Evolutionary conservation across 2,329 filamentous ascomycete species (phyloP).

Genomic region (Zasmidium cellare): DNA sequence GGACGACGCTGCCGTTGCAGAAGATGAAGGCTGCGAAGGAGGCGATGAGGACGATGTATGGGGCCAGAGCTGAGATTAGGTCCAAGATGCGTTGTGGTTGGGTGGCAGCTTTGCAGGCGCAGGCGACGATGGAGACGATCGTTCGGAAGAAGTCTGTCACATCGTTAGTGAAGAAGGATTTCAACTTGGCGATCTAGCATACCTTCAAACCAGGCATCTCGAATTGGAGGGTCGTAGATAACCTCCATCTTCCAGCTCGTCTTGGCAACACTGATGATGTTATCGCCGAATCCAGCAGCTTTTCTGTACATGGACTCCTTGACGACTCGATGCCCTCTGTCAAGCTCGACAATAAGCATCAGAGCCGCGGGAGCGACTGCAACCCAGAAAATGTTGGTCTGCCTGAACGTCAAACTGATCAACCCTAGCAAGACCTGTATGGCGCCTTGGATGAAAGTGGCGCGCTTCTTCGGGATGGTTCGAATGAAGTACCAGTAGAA

Average conservation of each 20-base stretch:
- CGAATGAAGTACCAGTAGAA: constrained; percentile 60
- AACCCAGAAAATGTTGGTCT: constrained; percentile 98
- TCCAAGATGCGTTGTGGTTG: constrained; percentile 24
- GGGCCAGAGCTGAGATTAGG: constrained; percentile 30
- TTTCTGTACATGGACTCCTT: constrained; percentile 32
- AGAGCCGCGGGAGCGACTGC: constrained; percentile 69
- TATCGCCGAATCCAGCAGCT: constrained; percentile 33
- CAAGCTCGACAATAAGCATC: constrained; percentile 48
- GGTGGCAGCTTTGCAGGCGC: constrained; percentile 48
- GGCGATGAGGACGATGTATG: constrained; percentile 62
- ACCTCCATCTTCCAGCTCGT: constrained; percentile 42
- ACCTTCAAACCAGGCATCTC: constrained; percentile 53
- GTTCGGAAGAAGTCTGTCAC: constrained; percentile 33
- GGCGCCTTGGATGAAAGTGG: constrained; percentile 19
- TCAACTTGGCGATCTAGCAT: not conserved
- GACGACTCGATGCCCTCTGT: constrained; percentile 52
- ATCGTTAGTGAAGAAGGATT: constrained; percentile 5
- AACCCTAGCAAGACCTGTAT: constrained; percentile 58
- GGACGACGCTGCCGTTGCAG: constrained; percentile 89
- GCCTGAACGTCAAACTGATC: constrained; percentile 72
- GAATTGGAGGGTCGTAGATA: constrained; percentile 52
- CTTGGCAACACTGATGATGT: constrained; percentile 27
- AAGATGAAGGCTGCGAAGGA: constrained; percentile 73
- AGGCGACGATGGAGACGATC: constrained; percentile 64
- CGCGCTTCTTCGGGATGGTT: constrained; percentile 27